Conservation (phyloP, 352 stramenopile species). For the Globisporangium polare region DNA sequence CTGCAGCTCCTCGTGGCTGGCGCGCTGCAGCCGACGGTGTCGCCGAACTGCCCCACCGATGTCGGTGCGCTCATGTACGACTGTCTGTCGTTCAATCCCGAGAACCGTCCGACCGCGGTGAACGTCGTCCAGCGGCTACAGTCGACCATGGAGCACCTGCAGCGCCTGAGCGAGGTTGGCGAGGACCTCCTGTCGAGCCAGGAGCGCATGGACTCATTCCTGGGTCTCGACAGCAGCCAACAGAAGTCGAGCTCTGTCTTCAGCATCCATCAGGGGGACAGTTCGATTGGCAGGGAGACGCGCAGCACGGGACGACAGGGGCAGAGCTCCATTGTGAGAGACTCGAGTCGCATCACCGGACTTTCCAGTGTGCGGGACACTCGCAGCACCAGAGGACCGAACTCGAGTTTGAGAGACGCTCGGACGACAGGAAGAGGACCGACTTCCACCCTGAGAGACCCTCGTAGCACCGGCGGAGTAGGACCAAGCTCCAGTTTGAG, state of each 20-base stretch:
- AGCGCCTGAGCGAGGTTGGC: constrained; percentile 44
- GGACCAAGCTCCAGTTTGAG: not conserved
- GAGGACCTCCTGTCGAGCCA: constrained; percentile 30
- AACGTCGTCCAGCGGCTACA: constrained; percentile 36
- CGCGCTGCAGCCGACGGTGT: constrained; percentile 47
- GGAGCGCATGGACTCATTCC: constrained; percentile 37
- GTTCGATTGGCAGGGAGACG: not conserved
- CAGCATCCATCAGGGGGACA: constrained; percentile 5
- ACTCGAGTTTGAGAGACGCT: not conserved
- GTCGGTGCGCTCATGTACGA: constrained; percentile 45
- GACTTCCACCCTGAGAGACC: not conserved
- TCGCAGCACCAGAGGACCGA: not conserved
- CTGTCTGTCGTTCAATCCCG: constrained; percentile 48
- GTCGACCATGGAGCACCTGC: constrained; percentile 42
- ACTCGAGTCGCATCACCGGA: not conserved
- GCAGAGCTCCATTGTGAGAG: not conserved
- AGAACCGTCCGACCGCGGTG: constrained; percentile 34
- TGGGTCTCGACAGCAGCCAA: constrained; percentile 14
- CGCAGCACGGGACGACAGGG: not conserved
- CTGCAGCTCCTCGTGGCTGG: constrained; percentile 49
- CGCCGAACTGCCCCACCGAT: constrained; percentile 36
- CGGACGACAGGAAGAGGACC: not conserved
- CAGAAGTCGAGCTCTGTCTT: not conserved
- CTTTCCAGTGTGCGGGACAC: not conserved
- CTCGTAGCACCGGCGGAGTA: not conserved